Percentiles rank a stretch among this genome's conserved stretches.
These are phyloP conservation scores for Candida sithepensis DNA, from an alignment of 805 yeast species.

Conservation along the genomic window DNA sequence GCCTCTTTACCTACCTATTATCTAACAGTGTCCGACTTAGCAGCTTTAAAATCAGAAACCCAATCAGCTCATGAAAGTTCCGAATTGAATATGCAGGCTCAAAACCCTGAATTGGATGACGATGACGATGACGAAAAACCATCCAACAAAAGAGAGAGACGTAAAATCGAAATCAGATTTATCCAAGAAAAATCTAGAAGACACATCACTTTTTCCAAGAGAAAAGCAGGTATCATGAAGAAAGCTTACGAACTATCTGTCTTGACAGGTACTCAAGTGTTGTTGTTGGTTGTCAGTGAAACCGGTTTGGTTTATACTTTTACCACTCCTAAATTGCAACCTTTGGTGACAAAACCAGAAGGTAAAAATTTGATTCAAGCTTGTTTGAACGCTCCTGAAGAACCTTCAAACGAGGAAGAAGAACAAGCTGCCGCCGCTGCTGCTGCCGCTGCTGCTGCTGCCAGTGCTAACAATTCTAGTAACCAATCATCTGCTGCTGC, in stretches of 20 bases:
- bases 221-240: slow-evolving; percentile 99
- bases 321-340: slow-evolving; percentile 98
- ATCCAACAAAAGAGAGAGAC: slow-evolving; percentile 52
- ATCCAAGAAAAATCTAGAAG: slow-evolving; percentile 97
- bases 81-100: slow-evolving; percentile 21
- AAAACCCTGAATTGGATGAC: slow-evolving; percentile 37
- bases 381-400: slow-evolving; percentile 95
- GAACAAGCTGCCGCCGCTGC: slow-evolving; percentile 28
- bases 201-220: slow-evolving; percentile 95
- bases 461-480: slow-evolving; percentile 9
- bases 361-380: slow-evolving; percentile 97
- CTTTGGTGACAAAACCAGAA: slow-evolving; percentile 94
- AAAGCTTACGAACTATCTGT: slow-evolving; percentile 98
- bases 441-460: slow-evolving; percentile 12
- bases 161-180: slow-evolving; percentile 95
- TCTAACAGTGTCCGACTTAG: slow-evolving; percentile 23
- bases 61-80: slow-evolving; percentile 20
- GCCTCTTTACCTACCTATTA: background rate
- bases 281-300: slow-evolving; percentile 90
- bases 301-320: slow-evolving; percentile 98
- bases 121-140: slow-evolving; percentile 48
- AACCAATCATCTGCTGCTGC: slow-evolving; percentile 17
- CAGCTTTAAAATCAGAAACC: slow-evolving; percentile 20
- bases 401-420: slow-evolving; percentile 58
- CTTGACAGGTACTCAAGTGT: slow-evolving; percentile 94